Base-by-base conservation (phyloP, 2,329 filamentous ascomycete species). In the Trichoderma semiorbis region DNA sequence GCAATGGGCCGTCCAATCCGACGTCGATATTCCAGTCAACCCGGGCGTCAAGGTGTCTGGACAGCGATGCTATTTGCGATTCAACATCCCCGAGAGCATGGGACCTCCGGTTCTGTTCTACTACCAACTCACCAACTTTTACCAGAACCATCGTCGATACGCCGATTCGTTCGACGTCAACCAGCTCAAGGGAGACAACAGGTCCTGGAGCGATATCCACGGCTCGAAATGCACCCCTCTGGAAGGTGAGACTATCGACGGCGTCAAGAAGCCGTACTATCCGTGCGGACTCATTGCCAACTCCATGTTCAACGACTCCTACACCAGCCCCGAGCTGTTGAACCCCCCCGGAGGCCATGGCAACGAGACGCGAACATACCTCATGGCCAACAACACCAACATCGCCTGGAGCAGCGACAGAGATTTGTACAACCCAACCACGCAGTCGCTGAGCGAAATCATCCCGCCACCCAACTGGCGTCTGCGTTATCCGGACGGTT, bases 61-160 rank as follows among this genome's bases (percentile, higher is more conserved):
- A 64, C 83, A 82, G 73, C 77, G 88, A 82, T 99, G 96, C 86
- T 87, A 87, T 36, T 82, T 99, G 70, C 86, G 89, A 73, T 97
- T 98, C 82, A 85, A 88, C 43, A 90, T 98, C 10, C 93, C 94
- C 1, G 91, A 95, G 77, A 85, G 90, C 72, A 91, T 99, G 82
- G 86, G 88, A 3, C 89, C 94, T 1, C 94, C 95, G 0, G 93
- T 99, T 12, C 88, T 95, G 73, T 90, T 98, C 82, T 99, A 98
- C 85, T 99, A 99, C 82, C 92, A 92, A 76, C 90, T 99, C 74
- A 95, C 94, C 72, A 97, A 98, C 83, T 99, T 99, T 84, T 98
- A 98, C 85, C 96, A 99, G 83, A 99, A 99, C 80, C 96, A 99
- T 80, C 92, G 96, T 75, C 91, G 95, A 81, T 99, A 99, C 77